phyloP scores from a whole-genome alignment of 2,329 filamentous ascomycete species.

The Diaporthe vexans region DNA sequence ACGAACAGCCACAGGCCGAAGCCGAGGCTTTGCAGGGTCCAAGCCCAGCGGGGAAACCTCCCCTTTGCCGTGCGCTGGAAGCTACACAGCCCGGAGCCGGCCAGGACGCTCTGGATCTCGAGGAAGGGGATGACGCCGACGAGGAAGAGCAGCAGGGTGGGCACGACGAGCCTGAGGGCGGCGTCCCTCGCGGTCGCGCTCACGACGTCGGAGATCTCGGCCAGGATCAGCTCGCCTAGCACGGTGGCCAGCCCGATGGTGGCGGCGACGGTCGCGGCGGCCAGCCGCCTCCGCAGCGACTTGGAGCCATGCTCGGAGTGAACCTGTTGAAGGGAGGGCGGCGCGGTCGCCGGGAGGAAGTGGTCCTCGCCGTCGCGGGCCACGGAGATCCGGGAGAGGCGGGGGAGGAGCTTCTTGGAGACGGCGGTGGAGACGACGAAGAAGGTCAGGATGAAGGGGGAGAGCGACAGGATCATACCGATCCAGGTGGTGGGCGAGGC shows the following conservation, averaged over 20 bases:
- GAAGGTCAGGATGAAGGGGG: slow-evolving; percentile 81
- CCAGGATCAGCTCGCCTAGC: slow-evolving; percentile 84
- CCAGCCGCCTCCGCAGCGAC: slow-evolving; percentile 63
- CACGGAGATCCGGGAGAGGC: slow-evolving; percentile 71
- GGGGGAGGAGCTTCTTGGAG: slow-evolving; percentile 78
- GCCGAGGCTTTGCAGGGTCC: slow-evolving; percentile 72
- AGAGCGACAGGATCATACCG: slow-evolving; percentile 70
- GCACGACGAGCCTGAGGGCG: slow-evolving; percentile 78
- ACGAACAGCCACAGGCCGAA: slow-evolving; percentile 78
- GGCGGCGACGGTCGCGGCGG: slow-evolving; percentile 78
- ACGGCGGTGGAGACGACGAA: slow-evolving; percentile 72
- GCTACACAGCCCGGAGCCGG: slow-evolving; percentile 69
- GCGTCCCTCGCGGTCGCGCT: slow-evolving; percentile 75
- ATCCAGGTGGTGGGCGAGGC: slow-evolving; percentile 56
- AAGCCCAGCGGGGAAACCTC: slow-evolving; percentile 70
- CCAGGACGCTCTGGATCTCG: slow-evolving; percentile 77
- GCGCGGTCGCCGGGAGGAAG: slow-evolving; percentile 73
- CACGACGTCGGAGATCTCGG: slow-evolving; percentile 85
- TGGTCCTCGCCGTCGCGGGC: slow-evolving; percentile 71
- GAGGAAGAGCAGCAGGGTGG: slow-evolving; percentile 78
- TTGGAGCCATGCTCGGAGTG: slow-evolving; percentile 71
- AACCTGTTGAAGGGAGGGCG: slow-evolving; percentile 68
- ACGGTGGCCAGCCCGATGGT: slow-evolving; percentile 84
- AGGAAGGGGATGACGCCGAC: slow-evolving; percentile 83
- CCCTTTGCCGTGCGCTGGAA: slow-evolving; percentile 72